Base-by-base conservation (phyloP, 805 yeast genomes). In the Suhomyces sp. region DNA sequence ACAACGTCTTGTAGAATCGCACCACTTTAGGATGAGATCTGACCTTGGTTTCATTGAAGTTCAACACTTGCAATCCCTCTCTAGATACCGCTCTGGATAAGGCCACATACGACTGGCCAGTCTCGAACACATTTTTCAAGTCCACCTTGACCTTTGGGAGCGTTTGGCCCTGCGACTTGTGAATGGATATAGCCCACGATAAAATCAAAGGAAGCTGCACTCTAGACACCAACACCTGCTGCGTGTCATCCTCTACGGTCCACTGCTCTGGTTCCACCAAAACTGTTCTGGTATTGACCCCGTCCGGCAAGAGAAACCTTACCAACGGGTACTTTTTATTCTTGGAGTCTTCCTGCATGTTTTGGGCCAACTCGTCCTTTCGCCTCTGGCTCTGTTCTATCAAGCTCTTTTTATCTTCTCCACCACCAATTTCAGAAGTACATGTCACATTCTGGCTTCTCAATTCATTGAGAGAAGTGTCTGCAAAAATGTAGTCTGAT, bases 141-240 rank as follows among this genome's bases (percentile, higher is more conserved):
- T 94, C 96, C 5, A 93, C 96, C 56, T 80, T 80, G 4, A 89
- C 91, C 51, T 81, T 77, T 4, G 86, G 84, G 44, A 91, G 69
- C 0, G 98, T 88, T 69, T 93, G 92, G 0, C 99, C 99, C 67
- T 93, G 99, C 0, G 97, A 85, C 71, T 94, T 93, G 66, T 94
- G 99, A 45, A 94, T 92, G 0, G 97, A 91, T 44, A 94, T 70
- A 0, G 99, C 91, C 97, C 98, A 94, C 0, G 99, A 96, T n/a
- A 92, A 73, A 60, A 93, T 85, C 50, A 94, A 71, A 0, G 99
- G 99, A 2, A 94, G 60, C 64, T 94, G 99, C 0, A 78, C 75
- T 60, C 97, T 76, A 1, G 87, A 77, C 0, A 89, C 96, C 12
- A 90, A 59, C 0, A 86, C 82, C 7, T 76, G 76, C 19, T 87